phyloP scores from a whole-genome alignment of 768 basidiomycete genomes.

The Cystoderma amianthinum region DNA sequence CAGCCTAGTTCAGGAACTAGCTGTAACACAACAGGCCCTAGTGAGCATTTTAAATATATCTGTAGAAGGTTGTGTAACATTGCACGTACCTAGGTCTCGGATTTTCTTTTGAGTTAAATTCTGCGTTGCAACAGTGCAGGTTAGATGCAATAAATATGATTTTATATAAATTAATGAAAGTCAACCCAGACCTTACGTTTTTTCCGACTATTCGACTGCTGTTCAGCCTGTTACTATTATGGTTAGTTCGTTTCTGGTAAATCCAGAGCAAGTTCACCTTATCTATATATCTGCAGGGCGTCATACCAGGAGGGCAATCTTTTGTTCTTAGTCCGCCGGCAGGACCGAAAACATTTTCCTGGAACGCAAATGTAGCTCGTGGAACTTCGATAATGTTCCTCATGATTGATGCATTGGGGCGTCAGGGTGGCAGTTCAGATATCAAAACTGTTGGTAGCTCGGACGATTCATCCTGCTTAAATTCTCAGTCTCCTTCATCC shows the following conservation, averaged over 20 bases:
- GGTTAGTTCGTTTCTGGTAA: conserved; percentile 23
- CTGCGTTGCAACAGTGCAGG: conserved; percentile 58
- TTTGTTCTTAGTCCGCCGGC: conserved; percentile 35
- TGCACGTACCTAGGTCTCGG: conserved; percentile 13
- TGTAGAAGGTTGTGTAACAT: not conserved
- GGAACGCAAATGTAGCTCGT: conserved; percentile 50
- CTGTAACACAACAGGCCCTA: conserved; percentile 45
- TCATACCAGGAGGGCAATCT: conserved; percentile 56
- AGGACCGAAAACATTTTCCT: conserved; percentile 35
- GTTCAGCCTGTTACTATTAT: conserved; percentile 46
- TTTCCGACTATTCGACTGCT: conserved; percentile 38
- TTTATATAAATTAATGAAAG: not conserved
- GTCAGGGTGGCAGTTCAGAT: conserved; percentile 56
- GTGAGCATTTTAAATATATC: conserved; percentile 12
- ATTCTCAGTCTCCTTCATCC: conserved; percentile 44
- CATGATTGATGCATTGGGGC: conserved; percentile 42
- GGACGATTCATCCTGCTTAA: conserved; percentile 44
- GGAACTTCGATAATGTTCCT: conserved; percentile 54
- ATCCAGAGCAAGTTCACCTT: not conserved
- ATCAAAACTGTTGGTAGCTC: conserved; percentile 39
- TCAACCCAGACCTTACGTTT: conserved; percentile 33
- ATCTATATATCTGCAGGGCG: conserved; percentile 30
- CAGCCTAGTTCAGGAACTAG: conserved; percentile 35
- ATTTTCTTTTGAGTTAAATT: conserved; percentile 45
- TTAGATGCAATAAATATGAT: conserved; percentile 17